Base-by-base conservation (phyloP, 176 grass and related monocot species). In the Poa pratensis region DNA sequence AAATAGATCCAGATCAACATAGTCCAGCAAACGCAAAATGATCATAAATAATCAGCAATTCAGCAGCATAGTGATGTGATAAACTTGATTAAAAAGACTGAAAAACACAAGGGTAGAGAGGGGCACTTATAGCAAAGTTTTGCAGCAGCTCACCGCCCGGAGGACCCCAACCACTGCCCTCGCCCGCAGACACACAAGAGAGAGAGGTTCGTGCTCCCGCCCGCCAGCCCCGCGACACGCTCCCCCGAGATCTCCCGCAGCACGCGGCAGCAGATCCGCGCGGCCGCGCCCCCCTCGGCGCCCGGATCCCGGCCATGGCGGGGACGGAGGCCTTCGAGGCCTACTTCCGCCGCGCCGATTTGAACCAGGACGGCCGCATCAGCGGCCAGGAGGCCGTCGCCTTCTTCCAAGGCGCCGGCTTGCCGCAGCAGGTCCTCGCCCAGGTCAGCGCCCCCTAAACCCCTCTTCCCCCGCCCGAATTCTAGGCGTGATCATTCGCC, bases 321-420 rank as follows among this genome's bases (percentile, higher is more conserved):
- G 87, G 80, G 81, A 84, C 73, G 96, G 96, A 96, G 63, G 86
- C 86, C 58, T 99, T 99, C 75, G 93, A 99, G 27, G 94, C 80
- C 60, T 99, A 94, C 91, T 99, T 96, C 94, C 92, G 84, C 86
- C 85, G 76, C 75, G 96, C 96, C 28, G 96, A 99, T 89, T 87
- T 90, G 90, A 85, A 99, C 88, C 96, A 95, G 84, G 96, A 99
- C 82, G 96, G 96, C 63, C 94, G 85, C 84, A 96, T 99, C 78
- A 99, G 96, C 84, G 96, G 96, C 68, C 79, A 83, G 60, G 96
- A 99, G 84, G 96, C 96, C 18, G 96, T 99, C 74, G 86, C 96
- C 48, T 99, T 99, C 84, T 99, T 96, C 70, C 93, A 99, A 85
- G 90, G 90, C 54, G 91, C 88, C 78, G 90, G 80, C 77, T 80